These are phyloP conservation scores for Gymnopilus dilepis DNA, from an alignment of 768 basidiomycete species.

Conservation along the genomic window DNA sequence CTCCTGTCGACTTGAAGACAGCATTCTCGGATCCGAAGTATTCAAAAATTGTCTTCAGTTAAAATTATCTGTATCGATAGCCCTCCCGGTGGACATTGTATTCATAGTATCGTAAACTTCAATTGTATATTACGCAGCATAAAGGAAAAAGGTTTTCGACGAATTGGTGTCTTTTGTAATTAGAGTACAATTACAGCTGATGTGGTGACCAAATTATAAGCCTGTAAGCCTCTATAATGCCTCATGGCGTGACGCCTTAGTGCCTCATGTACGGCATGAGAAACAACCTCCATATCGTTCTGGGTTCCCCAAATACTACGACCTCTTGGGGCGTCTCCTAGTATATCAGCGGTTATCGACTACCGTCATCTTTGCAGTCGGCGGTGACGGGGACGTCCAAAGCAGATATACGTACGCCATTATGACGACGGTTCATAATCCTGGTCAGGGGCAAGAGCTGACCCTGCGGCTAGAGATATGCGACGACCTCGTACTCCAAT, in stretches of 20 bases:
- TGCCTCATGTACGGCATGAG: constrained; percentile 2
- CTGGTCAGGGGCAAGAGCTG: background rate
- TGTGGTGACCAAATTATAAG: no score
- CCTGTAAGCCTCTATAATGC: background rate
- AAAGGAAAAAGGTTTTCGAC: no score
- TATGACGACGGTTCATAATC: background rate
- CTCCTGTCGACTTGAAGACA: background rate
- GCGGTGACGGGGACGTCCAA: no score
- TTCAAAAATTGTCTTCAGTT: background rate
- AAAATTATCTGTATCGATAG: background rate
- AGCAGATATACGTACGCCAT: no score
- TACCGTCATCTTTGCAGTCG: no score
- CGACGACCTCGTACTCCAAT: background rate
- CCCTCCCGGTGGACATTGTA: background rate
- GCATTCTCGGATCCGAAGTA: background rate
- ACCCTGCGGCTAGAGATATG: no score
- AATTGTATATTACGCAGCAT: background rate
- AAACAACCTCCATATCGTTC: background rate
- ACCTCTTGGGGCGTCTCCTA: background rate
- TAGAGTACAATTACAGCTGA: no score
- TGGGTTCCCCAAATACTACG: background rate
- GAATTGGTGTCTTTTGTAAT: no score
- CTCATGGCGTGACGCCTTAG: background rate
- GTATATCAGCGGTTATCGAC: no score
- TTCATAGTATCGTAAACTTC: background rate